These are phyloP conservation scores for Ceratocystis albifundus DNA, from an alignment of 2,329 filamentous ascomycete species.

Conservation along the genomic window DNA sequence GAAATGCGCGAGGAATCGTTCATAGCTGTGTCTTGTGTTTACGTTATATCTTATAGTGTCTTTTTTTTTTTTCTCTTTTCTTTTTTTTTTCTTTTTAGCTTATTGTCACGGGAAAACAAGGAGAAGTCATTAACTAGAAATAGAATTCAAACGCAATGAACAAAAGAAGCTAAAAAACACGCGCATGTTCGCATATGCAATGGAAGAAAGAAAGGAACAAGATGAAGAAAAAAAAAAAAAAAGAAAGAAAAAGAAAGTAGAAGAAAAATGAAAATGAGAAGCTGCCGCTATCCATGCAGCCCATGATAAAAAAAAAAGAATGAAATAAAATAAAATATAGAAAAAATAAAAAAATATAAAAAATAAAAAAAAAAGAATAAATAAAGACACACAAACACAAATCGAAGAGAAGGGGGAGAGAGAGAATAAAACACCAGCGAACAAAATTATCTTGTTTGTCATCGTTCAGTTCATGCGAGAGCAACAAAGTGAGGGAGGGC, in stretches of 20 bases:
- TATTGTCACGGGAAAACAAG: neutral
- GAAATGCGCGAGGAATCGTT: too few species aligned
- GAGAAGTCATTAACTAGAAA: slow-evolving; percentile 8
- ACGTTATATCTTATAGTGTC: too few species aligned
- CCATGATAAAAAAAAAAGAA: neutral
- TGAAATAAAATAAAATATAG: neutral
- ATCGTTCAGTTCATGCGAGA: slow-evolving; percentile 1
- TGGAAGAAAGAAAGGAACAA: slow-evolving; percentile 5
- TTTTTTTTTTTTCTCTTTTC: too few species aligned
- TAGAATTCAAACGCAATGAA: slow-evolving; percentile 8
- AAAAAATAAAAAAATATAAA: neutral
- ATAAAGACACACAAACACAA: neutral
- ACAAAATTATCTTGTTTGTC: slow-evolving; percentile 3
- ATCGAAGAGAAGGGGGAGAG: neutral
- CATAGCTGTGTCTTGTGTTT: neutral
- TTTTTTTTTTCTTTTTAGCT: too few species aligned
- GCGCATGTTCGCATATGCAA: slow-evolving; percentile 5
- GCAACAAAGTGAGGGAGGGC: neutral
- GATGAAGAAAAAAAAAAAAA: neutral
- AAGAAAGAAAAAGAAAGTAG: neutral
- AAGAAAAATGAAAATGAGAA: neutral
- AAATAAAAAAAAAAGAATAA: neutral
- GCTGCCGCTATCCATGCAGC: slow-evolving; percentile 6
- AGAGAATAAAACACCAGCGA: neutral
- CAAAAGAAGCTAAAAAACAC: slow-evolving; percentile 7